Base-by-base conservation (phyloP, 2,329 filamentous ascomycete genomes). In the Didymella keratinophila region DNA sequence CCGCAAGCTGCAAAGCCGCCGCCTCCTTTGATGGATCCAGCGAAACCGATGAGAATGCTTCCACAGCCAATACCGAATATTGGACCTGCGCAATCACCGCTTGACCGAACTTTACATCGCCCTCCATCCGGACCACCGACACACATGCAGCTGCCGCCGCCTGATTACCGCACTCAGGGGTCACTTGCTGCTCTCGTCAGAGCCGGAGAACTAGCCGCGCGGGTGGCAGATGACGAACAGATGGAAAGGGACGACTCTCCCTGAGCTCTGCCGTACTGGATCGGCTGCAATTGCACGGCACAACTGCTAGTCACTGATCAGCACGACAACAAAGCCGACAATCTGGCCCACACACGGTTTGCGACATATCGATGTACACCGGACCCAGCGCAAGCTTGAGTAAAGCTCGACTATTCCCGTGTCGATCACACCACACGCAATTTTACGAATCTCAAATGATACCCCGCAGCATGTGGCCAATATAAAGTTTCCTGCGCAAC, bases 61-160 rank as follows among this genome's bases (percentile, higher is more conserved):
- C 77, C 77, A n/a, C 71, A 76, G 44, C 77, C 76, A 6, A 63
- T 78, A 18, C 71, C 71, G 12, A 75, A 67, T 45, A 58, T 72
- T 23, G 67, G 64, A 37, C 56, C 67, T n/a, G 62, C 67, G 9
- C 64, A 69, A 9, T 76, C 71, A 16, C 71, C 68, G 34, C 62
- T 77, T 14, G 71, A 77, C 53, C 71, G 70, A 48, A 65, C 65
- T 9, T 48, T 69, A 10, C 63, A 64, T 12, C 56, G 42, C 10
- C 45, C 45, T 8, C 56, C 50, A 14, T 52, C 52, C n/a, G 47
- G 63, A 9, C 58, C 50, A 18, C 12, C 60, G 30, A 32, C 61
- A n/a, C 64, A 69, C 16, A 49, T 68, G 27, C 56, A 63, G 14
- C 64, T 66, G 8, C 70, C 63, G 46, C 60, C 52, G 39, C 58